Conservation (phyloP, 2,329 filamentous ascomycete species). For the Blastomyces silverae region DNA sequence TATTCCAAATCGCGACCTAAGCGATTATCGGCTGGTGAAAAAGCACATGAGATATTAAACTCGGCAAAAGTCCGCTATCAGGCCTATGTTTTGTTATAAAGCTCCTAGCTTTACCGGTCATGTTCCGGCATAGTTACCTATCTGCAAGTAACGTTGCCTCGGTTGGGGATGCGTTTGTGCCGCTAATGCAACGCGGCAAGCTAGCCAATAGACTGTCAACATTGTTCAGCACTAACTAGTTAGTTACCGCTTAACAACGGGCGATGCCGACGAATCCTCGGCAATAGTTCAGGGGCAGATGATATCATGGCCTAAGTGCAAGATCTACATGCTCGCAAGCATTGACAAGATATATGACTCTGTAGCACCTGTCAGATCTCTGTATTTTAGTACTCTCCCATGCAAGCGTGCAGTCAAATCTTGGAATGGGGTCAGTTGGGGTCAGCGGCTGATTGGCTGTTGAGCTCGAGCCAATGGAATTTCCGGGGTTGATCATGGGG, state of each 20-base stretch:
- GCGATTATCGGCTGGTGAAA: background rate
- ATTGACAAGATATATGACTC: background rate
- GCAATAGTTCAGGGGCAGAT: background rate
- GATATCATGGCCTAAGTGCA: background rate
- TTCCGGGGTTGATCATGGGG: slow-evolving; percentile 7
- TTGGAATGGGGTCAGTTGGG: background rate
- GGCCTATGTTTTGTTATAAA: background rate
- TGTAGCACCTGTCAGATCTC: no score
- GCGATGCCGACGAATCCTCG: background rate
- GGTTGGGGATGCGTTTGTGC: background rate
- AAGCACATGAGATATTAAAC: background rate
- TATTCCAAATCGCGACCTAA: background rate
- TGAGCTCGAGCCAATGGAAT: slow-evolving; percentile 2
- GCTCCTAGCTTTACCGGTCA: background rate
- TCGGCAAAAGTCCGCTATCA: background rate
- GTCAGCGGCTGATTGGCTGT: slow-evolving; percentile 4
- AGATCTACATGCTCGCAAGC: background rate
- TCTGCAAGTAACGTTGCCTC: slow-evolving; percentile 5
- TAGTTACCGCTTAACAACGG: background rate
- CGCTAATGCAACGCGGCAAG: background rate
- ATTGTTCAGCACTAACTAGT: slow-evolving; percentile 2
- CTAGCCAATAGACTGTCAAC: background rate
- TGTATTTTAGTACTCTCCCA: no score
- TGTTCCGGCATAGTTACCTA: no score
- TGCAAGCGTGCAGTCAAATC: background rate